Conservation (phyloP, 1,284 basidiomycete species). For the Cryptococcus sp. region DNA sequence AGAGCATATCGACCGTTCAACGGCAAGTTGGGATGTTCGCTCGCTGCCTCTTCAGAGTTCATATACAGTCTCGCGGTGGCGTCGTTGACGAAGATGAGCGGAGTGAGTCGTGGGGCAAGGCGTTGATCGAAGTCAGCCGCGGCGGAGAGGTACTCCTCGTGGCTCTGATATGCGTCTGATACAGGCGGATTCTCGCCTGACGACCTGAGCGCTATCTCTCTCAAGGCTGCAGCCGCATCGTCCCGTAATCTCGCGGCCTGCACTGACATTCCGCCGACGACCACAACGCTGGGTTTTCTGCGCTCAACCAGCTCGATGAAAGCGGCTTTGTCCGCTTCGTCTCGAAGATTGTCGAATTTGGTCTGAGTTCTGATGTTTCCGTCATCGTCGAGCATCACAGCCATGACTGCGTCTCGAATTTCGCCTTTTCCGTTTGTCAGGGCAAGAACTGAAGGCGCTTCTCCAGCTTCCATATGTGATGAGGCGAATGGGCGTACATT, state of each 20-base stretch:
- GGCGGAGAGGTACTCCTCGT: constrained; percentile 42
- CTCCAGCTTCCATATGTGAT: constrained; percentile 65
- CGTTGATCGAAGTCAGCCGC: constrained; percentile 35
- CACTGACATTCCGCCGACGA: constrained; percentile 83
- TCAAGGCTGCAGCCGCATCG: constrained; percentile 60
- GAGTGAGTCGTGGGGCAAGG: constrained; percentile 55
- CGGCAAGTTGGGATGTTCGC: constrained; percentile 81
- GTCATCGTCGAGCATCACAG: constrained; percentile 82
- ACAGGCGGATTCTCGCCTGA: constrained; percentile 39
- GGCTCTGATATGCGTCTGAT: constrained; percentile 34
- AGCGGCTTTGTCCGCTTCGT: constrained; percentile 61
- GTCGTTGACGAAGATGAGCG: constrained; percentile 83
- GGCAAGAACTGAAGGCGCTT: constrained; percentile 82
- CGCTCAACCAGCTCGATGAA: constrained; percentile 80
- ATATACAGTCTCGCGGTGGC: constrained; percentile 94
- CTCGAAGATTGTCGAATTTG: constrained; percentile 83
- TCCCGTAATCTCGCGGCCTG: constrained; percentile 61
- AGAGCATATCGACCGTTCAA: constrained; percentile 90
- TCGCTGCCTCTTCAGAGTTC: constrained; percentile 79
- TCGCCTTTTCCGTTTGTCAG: constrained; percentile 95
- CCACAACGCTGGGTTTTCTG: constrained; percentile 83
- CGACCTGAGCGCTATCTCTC: constrained; percentile 41
- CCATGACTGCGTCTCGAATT: constrained; percentile 82
- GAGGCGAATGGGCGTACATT: constrained; percentile 69
- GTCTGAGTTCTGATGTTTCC: constrained; percentile 86